Percentiles rank a stretch among this genome's conserved stretches.
Evolutionary conservation across 495 filamentous ascomycete species (phyloP).

Genomic region (Penicillium maclennaniae): DNA sequence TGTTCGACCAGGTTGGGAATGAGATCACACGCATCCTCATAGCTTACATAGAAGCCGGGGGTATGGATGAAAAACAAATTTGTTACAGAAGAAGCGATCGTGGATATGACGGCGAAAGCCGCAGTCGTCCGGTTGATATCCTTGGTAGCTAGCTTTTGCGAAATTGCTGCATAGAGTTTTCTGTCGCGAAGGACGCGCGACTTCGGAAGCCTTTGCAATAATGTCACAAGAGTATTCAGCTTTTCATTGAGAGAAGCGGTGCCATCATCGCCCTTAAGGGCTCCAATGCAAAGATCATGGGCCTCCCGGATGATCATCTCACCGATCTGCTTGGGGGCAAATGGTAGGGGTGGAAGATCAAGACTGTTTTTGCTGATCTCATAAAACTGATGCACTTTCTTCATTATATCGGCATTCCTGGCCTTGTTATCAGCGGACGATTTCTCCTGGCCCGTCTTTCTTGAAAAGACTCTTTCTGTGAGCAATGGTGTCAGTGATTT

Average conservation of each 20-base stretch:
- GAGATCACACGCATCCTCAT: conserved; percentile 58
- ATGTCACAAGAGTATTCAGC: conserved; percentile 49
- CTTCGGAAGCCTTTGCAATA: conserved; percentile 56
- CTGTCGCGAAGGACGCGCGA: conserved; percentile 50
- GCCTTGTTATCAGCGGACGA: conserved; percentile 16
- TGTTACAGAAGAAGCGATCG: conserved; percentile 59
- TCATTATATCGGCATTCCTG: conserved; percentile 47
- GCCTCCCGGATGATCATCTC: conserved; percentile 61
- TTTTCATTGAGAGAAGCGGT: conserved; percentile 34
- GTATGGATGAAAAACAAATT: conserved; percentile 55
- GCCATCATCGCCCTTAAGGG: conserved; percentile 26
- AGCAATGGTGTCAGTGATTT: conserved; percentile 51
- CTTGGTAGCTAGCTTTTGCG: conserved; percentile 22
- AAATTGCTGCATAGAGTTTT: conserved; percentile 55
- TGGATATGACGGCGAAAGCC: conserved; percentile 46
- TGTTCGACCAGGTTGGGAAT: conserved; percentile 63
- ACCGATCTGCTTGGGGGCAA: conserved; percentile 51
- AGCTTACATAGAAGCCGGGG: conserved; percentile 46
- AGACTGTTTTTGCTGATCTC: conserved; percentile 41
- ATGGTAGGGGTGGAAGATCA: conserved; percentile 50
- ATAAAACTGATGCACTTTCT: conserved; percentile 64
- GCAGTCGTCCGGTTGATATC: conserved; percentile 27
- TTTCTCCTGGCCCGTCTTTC: conserved; percentile 30
- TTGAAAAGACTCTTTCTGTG: conserved; percentile 65
- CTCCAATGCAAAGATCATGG: conserved; percentile 47